phyloP scores from a whole-genome alignment of 345 rosid genomes.

The Boechera divaricarpa region DNA sequence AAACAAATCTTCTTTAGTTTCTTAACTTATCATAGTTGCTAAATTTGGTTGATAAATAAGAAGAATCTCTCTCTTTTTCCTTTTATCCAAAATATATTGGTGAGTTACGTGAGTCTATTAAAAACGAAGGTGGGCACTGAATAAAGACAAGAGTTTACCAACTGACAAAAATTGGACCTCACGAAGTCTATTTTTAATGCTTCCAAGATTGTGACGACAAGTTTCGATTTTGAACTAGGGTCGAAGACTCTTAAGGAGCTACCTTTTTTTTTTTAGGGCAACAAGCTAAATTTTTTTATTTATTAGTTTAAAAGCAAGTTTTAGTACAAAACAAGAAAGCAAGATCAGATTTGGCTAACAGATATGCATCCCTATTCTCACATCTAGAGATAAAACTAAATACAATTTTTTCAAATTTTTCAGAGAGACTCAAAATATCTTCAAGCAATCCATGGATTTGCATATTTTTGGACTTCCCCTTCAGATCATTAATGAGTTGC shows the following conservation, averaged over 20 bases:
- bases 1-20: constrained; percentile 37
- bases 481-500: too few species aligned
- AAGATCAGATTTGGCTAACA: too few species aligned
- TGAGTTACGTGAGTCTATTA: background rate
- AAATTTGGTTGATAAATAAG: constrained; percentile 19
- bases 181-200: constrained; percentile 2
- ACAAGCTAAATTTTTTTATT: too few species aligned
- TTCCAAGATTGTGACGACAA: constrained; percentile 33
- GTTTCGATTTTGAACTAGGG: constrained; percentile 7
- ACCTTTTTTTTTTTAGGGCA: background rate
- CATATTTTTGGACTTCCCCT: too few species aligned
- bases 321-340: too few species aligned
- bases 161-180: constrained; percentile 20
- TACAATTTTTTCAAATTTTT: too few species aligned
- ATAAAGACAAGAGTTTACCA: constrained; percentile 14
- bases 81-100: background rate
- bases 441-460: too few species aligned
- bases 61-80: background rate
- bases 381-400: too few species aligned
- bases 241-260: background rate
- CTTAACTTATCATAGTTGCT: constrained; percentile 32
- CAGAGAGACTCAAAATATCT: too few species aligned
- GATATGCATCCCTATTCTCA: too few species aligned
- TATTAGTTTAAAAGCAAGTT: too few species aligned
- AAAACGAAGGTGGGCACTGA: background rate